Percentiles rank a stretch among this genome's conserved stretches.
Evolutionary conservation across 305 asterid genomes (phyloP).

Genomic region (Fraxinus sp.): DNA sequence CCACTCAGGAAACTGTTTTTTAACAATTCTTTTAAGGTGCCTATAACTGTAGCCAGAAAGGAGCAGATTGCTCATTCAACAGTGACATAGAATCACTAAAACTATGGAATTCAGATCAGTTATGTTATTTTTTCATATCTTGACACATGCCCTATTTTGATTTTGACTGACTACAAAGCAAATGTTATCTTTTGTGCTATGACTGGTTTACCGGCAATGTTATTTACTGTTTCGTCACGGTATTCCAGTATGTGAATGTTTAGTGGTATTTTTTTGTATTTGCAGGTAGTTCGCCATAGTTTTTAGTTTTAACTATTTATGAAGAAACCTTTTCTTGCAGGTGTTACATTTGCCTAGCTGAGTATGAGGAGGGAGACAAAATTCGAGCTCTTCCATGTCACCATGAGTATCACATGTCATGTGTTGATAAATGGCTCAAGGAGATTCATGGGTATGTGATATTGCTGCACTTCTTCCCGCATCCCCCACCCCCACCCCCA

Average conservation of each 20-base stretch:
- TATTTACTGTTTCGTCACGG: background rate
- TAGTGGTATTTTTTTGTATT: background rate
- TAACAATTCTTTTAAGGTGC: background rate
- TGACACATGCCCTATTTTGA: background rate
- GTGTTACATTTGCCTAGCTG: constrained; percentile 87
- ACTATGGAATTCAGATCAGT: background rate
- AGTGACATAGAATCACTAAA: background rate
- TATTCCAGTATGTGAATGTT: background rate
- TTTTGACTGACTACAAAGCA: background rate
- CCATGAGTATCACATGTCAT: constrained; percentile 80
- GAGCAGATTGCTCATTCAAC: background rate
- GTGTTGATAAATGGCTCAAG: constrained; percentile 95
- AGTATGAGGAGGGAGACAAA: constrained; percentile 80
- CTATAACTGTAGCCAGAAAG: background rate
- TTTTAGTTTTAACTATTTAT: background rate
- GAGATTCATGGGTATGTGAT: constrained; percentile 77
- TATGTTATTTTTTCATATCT: background rate
- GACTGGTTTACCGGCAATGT: background rate
- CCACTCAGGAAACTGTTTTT: background rate
- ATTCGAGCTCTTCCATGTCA: constrained; percentile 81
- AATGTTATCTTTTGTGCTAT: background rate
- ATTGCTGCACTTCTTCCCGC: background rate
- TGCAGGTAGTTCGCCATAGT: constrained; percentile 1
- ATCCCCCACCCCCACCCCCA: background rate
- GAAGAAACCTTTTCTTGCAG: constrained; percentile 35